phyloP scores from a whole-genome alignment of 2,329 filamentous ascomycete species.

The Penicillium sp. region DNA sequence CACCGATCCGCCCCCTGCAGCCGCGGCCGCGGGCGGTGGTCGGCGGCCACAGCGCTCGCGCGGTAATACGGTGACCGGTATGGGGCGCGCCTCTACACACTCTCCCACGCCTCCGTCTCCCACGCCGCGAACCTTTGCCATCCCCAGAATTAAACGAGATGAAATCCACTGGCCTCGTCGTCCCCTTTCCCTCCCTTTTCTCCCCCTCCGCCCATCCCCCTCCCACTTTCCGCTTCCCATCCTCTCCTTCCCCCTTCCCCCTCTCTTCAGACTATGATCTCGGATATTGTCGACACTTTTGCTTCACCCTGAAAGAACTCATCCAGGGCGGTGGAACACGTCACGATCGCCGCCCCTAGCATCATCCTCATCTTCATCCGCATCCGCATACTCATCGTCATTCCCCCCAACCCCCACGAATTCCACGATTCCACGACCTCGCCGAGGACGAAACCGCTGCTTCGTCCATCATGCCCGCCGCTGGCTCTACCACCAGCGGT shows the following conservation, averaged over 20 bases:
- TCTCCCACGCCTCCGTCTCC: slow-evolving; percentile 4
- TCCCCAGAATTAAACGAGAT: slow-evolving; percentile 23
- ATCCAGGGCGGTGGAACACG: slow-evolving; percentile 22
- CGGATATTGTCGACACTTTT: slow-evolving; percentile 29
- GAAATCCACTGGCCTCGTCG: slow-evolving; percentile 23
- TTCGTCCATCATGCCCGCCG: slow-evolving; percentile 22
- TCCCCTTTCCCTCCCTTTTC: slow-evolving; percentile 25
- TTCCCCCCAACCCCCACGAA: slow-evolving; percentile 5
- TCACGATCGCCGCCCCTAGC: slow-evolving; percentile 22
- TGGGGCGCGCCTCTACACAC: slow-evolving; percentile 5
- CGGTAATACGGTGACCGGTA: slow-evolving; percentile 9
- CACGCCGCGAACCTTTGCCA: slow-evolving; percentile 15
- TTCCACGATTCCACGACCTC: background rate
- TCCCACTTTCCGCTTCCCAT: slow-evolving; percentile 17
- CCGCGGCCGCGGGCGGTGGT: background rate
- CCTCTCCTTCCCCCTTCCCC: slow-evolving; percentile 15
- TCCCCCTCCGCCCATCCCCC: slow-evolving; percentile 17
- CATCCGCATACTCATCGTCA: too few species aligned
- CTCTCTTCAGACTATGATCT: slow-evolving; percentile 30
- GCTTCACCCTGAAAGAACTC: slow-evolving; percentile 33
- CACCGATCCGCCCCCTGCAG: background rate
- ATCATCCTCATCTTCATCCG: slow-evolving; percentile 8
- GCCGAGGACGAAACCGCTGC: too few species aligned
- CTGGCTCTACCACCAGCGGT: slow-evolving; percentile 32
- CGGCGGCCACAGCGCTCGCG: background rate